Percentiles rank a stretch among this genome's conserved stretches.
Evolutionary conservation across 768 basidiomycete species (phyloP).

Genomic region (Lactarius vividus): DNA sequence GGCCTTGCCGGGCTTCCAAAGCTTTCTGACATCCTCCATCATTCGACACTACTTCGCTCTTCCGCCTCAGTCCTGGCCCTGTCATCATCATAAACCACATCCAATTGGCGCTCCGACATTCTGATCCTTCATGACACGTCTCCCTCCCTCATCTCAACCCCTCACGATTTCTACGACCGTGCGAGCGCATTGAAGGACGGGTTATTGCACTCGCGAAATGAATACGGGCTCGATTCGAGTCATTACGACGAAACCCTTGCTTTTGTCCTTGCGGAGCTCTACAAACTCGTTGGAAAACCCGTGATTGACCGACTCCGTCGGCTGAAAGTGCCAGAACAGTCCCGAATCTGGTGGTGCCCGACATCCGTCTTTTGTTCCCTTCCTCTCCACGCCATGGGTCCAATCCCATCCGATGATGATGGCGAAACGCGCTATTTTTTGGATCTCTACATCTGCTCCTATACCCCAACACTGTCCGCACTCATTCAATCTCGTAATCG

Average conservation of each 20-base stretch:
- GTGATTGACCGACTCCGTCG: neutral
- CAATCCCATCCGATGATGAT: neutral
- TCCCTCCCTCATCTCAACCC: neutral
- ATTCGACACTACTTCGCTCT: neutral
- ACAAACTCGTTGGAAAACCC: neutral
- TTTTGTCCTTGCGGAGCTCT: neutral
- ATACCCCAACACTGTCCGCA: neutral
- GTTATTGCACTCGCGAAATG: neutral
- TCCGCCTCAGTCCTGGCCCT: neutral
- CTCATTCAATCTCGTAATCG: neutral
- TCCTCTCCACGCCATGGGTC: neutral
- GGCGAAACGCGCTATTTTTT: neutral
- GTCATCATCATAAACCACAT: no score
- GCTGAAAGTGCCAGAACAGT: neutral
- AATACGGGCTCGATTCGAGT: neutral
- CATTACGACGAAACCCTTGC: neutral
- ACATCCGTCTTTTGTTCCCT: neutral
- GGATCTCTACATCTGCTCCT: neutral
- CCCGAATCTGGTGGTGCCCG: neutral
- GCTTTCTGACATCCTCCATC: neutral
- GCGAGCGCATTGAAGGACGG: neutral
- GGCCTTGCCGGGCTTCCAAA: neutral
- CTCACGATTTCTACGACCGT: neutral
- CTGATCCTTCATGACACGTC: neutral
- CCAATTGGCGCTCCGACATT: neutral